Conservation (phyloP, 2,329 filamentous ascomycete species). For the Verticillium nubilum region DNA sequence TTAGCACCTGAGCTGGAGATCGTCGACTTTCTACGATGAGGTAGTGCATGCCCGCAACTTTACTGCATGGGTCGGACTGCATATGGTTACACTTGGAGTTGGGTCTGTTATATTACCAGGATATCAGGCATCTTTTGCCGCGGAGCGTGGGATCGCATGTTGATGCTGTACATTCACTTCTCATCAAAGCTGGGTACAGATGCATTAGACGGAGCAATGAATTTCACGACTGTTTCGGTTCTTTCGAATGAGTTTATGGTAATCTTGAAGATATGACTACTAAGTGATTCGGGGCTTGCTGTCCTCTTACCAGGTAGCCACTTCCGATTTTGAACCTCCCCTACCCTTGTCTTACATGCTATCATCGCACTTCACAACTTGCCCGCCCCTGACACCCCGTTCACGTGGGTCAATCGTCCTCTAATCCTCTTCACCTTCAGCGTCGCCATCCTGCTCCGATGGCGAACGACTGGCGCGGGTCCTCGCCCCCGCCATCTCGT, state of each 20-base stretch:
- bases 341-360: neutral
- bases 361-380: neutral
- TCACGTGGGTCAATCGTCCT: neutral
- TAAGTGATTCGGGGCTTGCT: neutral
- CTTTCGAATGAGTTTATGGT: neutral
- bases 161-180: neutral
- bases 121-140: neutral
- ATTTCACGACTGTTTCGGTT: neutral
- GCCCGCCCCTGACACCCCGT: neutral
- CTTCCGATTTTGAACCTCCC: neutral
- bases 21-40: too few relatives aligned
- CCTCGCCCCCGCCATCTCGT: conserved; percentile 16
- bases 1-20: neutral
- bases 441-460: conserved; percentile 36
- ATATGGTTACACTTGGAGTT: neutral
- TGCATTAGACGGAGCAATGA: neutral
- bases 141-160: neutral
- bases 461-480: conserved; percentile 11
- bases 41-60: neutral
- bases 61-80: neutral
- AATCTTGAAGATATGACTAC: neutral
- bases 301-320: neutral
- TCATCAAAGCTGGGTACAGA: neutral
- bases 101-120: neutral
- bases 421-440: conserved; percentile 36